These are phyloP conservation scores for Pythium biforme DNA, from an alignment of 352 stramenopile species.

Conservation along the genomic window DNA sequence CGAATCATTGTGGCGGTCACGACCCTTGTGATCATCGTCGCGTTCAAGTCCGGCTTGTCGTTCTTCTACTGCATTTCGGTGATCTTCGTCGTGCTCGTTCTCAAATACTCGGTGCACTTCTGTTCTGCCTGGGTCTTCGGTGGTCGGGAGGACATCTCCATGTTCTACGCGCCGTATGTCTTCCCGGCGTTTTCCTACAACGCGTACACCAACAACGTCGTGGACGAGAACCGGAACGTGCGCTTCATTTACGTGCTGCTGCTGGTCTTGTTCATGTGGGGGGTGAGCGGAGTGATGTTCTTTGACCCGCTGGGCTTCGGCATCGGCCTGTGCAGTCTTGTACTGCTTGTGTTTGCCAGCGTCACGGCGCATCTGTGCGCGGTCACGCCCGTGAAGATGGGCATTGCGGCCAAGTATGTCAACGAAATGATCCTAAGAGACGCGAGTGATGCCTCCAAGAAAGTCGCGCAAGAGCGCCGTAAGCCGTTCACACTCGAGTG, in stretches of 20 bases:
- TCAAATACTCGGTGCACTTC: slow-evolving; percentile 71
- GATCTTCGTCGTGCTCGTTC: slow-evolving; percentile 76
- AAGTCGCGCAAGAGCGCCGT: slow-evolving; percentile 56
- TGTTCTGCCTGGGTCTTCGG: slow-evolving; percentile 57
- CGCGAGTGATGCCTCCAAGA: slow-evolving; percentile 69
- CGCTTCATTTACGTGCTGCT: slow-evolving; percentile 69
- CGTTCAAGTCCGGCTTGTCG: slow-evolving; percentile 48
- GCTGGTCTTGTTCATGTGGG: slow-evolving; percentile 81
- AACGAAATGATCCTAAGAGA: slow-evolving; percentile 88
- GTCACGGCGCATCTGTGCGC: slow-evolving; percentile 78
- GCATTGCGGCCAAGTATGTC: slow-evolving; percentile 85
- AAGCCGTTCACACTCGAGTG: slow-evolving; percentile 78
- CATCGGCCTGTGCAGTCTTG: slow-evolving; percentile 83
- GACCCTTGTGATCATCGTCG: slow-evolving; percentile 35
- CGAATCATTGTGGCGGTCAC: slow-evolving; percentile 42
- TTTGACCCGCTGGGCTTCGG: slow-evolving; percentile 88
- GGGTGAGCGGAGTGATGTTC: slow-evolving; percentile 86
- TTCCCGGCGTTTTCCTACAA: slow-evolving; percentile 92
- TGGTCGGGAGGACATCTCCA: slow-evolving; percentile 50
- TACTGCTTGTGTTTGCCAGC: slow-evolving; percentile 73
- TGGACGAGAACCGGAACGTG: slow-evolving; percentile 80
- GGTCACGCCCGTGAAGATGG: slow-evolving; percentile 86
- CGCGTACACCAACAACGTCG: slow-evolving; percentile 88
- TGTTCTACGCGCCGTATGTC: slow-evolving; percentile 88
- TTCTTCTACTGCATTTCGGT: slow-evolving; percentile 88